Evolutionary conservation across 176 grass and related monocot genomes (phyloP).

Genomic region (Oryza officinalis): DNA sequence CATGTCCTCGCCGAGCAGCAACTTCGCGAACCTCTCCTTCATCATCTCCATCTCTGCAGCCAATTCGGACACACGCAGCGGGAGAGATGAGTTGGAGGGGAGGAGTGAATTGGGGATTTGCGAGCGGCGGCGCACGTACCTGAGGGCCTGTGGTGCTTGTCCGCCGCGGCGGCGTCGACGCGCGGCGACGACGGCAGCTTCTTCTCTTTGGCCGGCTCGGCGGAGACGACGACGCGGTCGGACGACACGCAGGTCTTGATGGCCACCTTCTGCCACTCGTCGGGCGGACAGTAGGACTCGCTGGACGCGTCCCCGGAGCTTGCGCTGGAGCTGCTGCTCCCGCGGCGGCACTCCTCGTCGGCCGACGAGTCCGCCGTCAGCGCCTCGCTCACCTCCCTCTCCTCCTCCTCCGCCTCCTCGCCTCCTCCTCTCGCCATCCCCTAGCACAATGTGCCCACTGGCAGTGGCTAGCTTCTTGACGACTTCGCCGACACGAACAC

Average conservation of each 20-base stretch:
- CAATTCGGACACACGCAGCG: background rate
- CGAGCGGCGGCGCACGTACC: constrained; percentile 19
- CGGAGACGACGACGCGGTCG: background rate
- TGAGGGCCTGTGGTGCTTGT: constrained; percentile 21
- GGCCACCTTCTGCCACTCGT: constrained; percentile 36
- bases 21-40: constrained; percentile 94
- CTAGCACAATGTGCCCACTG: too few relatives aligned
- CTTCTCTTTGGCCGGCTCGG: background rate
- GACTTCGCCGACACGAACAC: background rate
- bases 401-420: constrained; percentile 25
- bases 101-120: background rate
- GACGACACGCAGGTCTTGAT: constrained; percentile 42
- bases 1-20: constrained; percentile 98
- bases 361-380: constrained; percentile 52
- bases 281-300: constrained; percentile 39
- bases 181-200: background rate
- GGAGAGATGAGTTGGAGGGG: background rate
- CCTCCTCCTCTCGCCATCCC: constrained; percentile 35
- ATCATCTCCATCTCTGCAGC: constrained; percentile 81
- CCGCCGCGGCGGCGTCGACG: background rate
- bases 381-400: constrained; percentile 34
- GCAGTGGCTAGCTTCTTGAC: too few relatives aligned
- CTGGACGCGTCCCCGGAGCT: constrained; percentile 43
- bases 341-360: constrained; percentile 41
- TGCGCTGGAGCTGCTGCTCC: constrained; percentile 53